Base-by-base conservation (phyloP, 169 alveolate genomes). In the Plasmodium inui region DNA sequence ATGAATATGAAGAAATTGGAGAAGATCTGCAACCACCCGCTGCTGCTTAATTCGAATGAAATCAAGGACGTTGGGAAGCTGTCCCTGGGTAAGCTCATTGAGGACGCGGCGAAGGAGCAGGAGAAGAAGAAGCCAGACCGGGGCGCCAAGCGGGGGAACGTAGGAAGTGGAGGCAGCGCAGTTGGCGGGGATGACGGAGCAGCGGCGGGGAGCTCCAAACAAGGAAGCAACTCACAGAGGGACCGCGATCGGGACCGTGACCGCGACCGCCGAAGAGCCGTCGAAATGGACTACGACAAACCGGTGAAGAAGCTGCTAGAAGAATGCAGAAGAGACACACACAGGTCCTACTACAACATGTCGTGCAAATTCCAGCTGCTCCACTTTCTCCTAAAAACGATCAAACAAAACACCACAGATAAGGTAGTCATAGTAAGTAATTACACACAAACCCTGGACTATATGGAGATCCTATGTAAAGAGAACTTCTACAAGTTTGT, bases 381-480 rank as follows among this genome's bases (percentile, higher is more conserved):
- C 88, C 86, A 83, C 80, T 95, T 96, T 84, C 79, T 97, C 44
- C 96, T 97, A 8, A 95, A 96, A 74, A 94, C 95, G 41, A 95
- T 97, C 19, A 92, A 98, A 57, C 95, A 96, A 7, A 93, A 89
- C 50, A 95, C 97, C 32, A 96, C 94, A 26, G 99, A 98, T 74
- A 97, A 98, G 84, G 98, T 98, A 10, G 99, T 98, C 22, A 96
- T 98, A 14, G 98, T 98, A 53, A 97, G 99, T 41, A 97, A 98
- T 88, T 98, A 97, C 93, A 98, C 99, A 70, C 98, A 98, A 74
- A 97, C 99, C 2, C 95, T 98, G 67, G 99, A 98, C 90, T 83
- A 98, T 70, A 95, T 98, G 84, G 98, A 98, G 67, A 95, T 96
- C 28, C 83, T 97, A 81, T 97, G 98, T 91, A 96, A 95, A 86